Evolutionary conservation across 202 grass and related monocot genomes (phyloP), one percentile per base, ranked within the genome.

Genomic region (Zizania palustris): DNA sequence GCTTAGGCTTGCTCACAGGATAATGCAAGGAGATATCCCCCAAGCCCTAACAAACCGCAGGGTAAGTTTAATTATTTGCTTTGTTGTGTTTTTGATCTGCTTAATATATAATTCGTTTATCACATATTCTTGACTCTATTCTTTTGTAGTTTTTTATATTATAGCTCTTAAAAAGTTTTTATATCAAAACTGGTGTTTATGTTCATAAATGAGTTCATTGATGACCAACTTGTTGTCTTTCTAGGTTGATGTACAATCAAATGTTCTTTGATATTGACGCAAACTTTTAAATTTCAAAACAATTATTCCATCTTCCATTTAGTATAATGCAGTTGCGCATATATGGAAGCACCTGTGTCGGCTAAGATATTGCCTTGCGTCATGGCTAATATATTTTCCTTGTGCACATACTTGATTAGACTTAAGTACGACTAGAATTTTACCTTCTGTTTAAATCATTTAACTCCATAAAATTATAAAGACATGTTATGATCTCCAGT

Each of bases 21-120:
- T 98, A 85, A 87, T 95, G 62, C 91, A 95, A 87, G 95, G 95
- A 44, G 95, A 98, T 85, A 89, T 98, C 60, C 95, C 95, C 37
- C 95, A 95, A 81, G 95, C 95, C 73, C 65, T 98, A 42, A 98
- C 89, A 71, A 95, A 98, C 73, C 91, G 91, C 19, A 80, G 71
- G 67, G 95, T 98, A 88, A 45, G 89, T 75, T 74, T 39, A 64
- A 13, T 55, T 81, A 18, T 53, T 53, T 8, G 19, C 46, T 28
- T 7, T 72, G 36, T 71, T 44, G 53, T 80, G 45, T 3, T 50
- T 55, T 42, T 4, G 11, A 7, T 46, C 20, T 46, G 5, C 6
- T 68, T 20, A 15, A 46, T 46, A 21, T 45, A 68, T 46, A 50
- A 42, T 0, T 0, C 53, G 13, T 28, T 28, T 63, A 41, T 22